phyloP scores from a whole-genome alignment of 345 rosid species.

The Melaleuca quinquenervia region DNA sequence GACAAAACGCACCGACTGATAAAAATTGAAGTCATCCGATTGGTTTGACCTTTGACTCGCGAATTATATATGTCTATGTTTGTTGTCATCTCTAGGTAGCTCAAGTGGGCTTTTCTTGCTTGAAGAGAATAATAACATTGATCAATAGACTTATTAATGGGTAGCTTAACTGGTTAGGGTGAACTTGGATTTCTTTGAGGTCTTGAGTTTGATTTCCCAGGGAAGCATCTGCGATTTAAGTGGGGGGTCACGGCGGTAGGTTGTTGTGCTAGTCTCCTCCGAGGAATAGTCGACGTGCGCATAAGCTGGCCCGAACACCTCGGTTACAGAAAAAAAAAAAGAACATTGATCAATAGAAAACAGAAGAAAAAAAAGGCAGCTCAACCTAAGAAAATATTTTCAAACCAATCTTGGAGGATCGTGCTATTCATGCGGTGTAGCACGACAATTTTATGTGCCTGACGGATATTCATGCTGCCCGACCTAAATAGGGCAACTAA shows the following conservation, averaged over 20 bases:
- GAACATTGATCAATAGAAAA: not conserved
- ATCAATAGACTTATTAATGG: too few relatives aligned
- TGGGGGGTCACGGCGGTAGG: too few relatives aligned
- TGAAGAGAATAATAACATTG: too few relatives aligned
- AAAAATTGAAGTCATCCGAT: not conserved
- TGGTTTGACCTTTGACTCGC: not conserved
- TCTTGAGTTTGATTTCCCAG: too few relatives aligned
- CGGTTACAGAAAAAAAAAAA: not conserved
- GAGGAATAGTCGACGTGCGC: too few relatives aligned
- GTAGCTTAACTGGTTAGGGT: too few relatives aligned
- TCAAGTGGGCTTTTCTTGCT: not conserved
- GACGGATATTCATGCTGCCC: not conserved
- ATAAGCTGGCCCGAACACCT: too few relatives aligned
- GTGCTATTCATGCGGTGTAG: not conserved
- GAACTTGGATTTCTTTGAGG: too few relatives aligned
- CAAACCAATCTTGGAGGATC: not conserved
- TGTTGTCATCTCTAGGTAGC: not conserved
- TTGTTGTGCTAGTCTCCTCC: too few relatives aligned
- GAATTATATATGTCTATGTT: not conserved
- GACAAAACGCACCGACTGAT: not conserved
- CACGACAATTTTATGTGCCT: not conserved
- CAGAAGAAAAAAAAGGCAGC: not conserved
- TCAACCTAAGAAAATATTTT: not conserved
- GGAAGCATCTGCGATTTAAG: too few relatives aligned
- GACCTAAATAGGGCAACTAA: not conserved